Percentiles rank a stretch among this genome's conserved stretches.
phyloP scores from a whole-genome alignment of 2,329 filamentous ascomycete genomes.

The Fusarium ambrosium region DNA sequence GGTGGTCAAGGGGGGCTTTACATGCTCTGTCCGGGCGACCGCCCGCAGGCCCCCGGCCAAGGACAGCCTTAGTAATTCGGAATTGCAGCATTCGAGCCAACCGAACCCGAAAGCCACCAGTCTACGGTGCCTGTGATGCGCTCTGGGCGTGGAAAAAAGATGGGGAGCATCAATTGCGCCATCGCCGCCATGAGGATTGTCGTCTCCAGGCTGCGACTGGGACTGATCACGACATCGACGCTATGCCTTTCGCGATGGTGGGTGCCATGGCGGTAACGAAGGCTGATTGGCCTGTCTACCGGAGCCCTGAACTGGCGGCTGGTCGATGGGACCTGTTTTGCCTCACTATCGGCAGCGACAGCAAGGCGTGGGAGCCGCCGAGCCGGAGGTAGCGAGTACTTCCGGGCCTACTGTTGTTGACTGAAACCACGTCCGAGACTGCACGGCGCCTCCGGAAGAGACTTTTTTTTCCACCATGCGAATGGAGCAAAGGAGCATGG shows the following conservation, averaged over 20 bases:
- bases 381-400: constrained; percentile 44
- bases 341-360: constrained; percentile 42
- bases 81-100: constrained; percentile 39
- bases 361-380: constrained; percentile 41
- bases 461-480: neutral
- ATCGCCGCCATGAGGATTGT: constrained; percentile 52
- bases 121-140: constrained; percentile 38
- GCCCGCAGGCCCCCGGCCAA: constrained; percentile 42
- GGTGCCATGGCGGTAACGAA: constrained; percentile 34
- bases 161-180: constrained; percentile 53
- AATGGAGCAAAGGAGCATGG: constrained; percentile 8
- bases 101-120: constrained; percentile 31
- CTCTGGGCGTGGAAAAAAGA: constrained; percentile 41
- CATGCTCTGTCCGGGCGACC: constrained; percentile 47
- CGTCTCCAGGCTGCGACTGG: constrained; percentile 50
- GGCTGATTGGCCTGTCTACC: constrained; percentile 53
- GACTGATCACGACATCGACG: constrained; percentile 67
- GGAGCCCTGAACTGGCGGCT: constrained; percentile 41
- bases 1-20: constrained; percentile 41
- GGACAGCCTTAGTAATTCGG: constrained; percentile 46
- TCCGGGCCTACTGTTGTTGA: constrained; percentile 4
- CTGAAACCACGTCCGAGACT: constrained; percentile 18
- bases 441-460: constrained; percentile 23
- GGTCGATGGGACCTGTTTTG: constrained; percentile 43
- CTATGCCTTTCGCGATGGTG: constrained; percentile 63